These are phyloP conservation scores for Fusarium musae DNA, from an alignment of 2,329 filamentous ascomycete genomes.

Conservation along the genomic window DNA sequence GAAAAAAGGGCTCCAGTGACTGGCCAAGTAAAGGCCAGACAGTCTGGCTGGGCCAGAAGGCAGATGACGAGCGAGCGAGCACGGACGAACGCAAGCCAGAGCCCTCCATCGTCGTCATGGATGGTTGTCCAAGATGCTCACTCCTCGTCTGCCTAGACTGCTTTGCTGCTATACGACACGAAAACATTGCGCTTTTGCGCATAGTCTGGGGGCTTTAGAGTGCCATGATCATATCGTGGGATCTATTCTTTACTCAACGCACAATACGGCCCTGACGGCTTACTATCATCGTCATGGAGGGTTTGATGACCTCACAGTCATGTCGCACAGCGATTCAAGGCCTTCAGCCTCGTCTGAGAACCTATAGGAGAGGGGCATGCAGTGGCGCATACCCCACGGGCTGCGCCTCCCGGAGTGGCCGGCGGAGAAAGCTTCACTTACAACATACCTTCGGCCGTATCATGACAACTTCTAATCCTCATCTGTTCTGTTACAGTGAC, in stretches of 20 bases:
- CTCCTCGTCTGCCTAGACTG: conserved; percentile 28
- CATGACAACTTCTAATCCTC: conserved; percentile 38
- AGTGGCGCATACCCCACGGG: conserved; percentile 12
- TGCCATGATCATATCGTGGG: neutral
- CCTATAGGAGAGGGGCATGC: neutral
- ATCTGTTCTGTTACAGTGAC: conserved; percentile 42
- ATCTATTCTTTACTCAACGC: neutral
- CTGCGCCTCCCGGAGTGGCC: conserved; percentile 50
- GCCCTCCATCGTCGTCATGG: conserved; percentile 2
- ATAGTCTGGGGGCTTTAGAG: conserved; percentile 4
- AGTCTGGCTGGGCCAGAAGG: conserved; percentile 3
- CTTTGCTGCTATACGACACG: neutral
- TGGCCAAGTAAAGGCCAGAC: conserved; percentile 8
- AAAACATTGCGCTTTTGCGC: conserved; percentile 1
- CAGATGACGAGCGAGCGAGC: conserved; percentile 4
- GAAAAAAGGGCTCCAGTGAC: conserved; percentile 5
- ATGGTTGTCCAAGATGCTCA: neutral
- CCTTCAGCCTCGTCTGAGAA: conserved; percentile 33
- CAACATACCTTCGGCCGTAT: conserved; percentile 19
- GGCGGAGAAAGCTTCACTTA: conserved; percentile 33
- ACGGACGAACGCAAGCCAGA: conserved; percentile 9
- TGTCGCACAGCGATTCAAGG: conserved; percentile 14
- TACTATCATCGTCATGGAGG: conserved; percentile 27
- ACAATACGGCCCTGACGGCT: conserved; percentile 13
- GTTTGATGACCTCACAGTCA: conserved; percentile 39